phyloP scores from a whole-genome alignment of 257 asterid genomes.

The Gardenia jasminoides region DNA sequence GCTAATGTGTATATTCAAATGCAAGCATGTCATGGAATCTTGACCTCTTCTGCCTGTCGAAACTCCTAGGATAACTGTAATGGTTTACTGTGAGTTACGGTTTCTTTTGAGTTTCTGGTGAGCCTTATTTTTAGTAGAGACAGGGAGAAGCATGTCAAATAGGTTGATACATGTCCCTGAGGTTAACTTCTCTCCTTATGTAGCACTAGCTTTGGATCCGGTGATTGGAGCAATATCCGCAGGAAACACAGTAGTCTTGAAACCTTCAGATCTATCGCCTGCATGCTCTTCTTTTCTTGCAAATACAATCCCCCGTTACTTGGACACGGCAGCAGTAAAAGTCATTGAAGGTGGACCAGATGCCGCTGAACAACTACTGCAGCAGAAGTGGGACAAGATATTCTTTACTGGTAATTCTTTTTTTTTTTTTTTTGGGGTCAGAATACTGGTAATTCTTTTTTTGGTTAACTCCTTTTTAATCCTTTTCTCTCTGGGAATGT shows the following conservation, averaged over 20 bases:
- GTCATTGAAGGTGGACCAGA: slow-evolving; percentile 69
- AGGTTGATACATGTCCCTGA: slow-evolving; percentile 6
- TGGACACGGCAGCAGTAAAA: slow-evolving; percentile 70
- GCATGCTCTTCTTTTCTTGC: slow-evolving; percentile 67
- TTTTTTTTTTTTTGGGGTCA: neutral
- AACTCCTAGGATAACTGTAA: neutral
- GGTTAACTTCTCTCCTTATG: slow-evolving; percentile 14
- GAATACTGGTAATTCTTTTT: slow-evolving; percentile 57
- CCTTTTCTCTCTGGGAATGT: neutral
- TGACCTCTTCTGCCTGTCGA: neutral
- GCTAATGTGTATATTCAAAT: neutral
- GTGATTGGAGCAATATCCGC: slow-evolving; percentile 87
- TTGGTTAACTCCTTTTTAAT: neutral
- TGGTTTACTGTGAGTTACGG: no score
- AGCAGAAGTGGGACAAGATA: slow-evolving; percentile 84
- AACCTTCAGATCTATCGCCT: slow-evolving; percentile 86
- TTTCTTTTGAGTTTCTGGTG: neutral
- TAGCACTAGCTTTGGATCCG: slow-evolving; percentile 82
- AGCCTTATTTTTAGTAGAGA: neutral
- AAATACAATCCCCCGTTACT: slow-evolving; percentile 55
- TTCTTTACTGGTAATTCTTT: slow-evolving; percentile 73
- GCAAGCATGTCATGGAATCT: neutral
- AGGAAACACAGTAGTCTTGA: slow-evolving; percentile 67
- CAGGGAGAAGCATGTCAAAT: slow-evolving; percentile 3
- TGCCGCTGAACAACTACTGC: slow-evolving; percentile 58